phyloP scores from a whole-genome alignment of 176 grass and related monocot species.

The Dactylis glomerata region DNA sequence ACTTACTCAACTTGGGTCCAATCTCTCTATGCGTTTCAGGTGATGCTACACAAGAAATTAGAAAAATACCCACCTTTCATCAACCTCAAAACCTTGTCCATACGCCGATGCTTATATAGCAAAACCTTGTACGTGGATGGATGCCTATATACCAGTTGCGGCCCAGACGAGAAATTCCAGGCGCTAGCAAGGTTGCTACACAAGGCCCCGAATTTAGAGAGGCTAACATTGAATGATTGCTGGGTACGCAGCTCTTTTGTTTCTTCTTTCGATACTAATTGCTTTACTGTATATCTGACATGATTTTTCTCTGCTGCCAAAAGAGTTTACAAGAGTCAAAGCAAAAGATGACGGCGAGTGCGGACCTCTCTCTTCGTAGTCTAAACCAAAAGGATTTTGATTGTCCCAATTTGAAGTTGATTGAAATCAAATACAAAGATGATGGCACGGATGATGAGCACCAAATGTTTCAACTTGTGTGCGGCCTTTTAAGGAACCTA shows the following conservation, averaged over 20 bases:
- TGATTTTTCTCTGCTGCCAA: neutral
- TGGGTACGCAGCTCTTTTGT: neutral
- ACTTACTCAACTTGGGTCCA: neutral
- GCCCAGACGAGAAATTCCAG: neutral
- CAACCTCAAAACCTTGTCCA: neutral
- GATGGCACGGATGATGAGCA: neutral
- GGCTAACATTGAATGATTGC: neutral
- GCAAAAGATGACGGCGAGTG: neutral
- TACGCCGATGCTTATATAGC: neutral
- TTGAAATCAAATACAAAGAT: neutral
- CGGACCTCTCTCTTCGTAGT: neutral
- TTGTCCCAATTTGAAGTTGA: neutral
- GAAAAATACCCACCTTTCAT: neutral
- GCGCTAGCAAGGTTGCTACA: neutral
- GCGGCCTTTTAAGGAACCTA: neutral
- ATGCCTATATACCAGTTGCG: neutral
- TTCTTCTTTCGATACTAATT: neutral
- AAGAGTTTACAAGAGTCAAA: neutral
- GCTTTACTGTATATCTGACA: neutral
- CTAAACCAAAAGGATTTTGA: neutral
- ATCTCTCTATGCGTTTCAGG: neutral
- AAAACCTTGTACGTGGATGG: neutral
- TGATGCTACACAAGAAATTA: neutral
- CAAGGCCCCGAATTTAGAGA: neutral
- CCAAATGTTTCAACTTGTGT: neutral